Evolutionary conservation across 306 rosid genomes (phyloP).

Genomic region (Psophocarpus tetragonolobus): DNA sequence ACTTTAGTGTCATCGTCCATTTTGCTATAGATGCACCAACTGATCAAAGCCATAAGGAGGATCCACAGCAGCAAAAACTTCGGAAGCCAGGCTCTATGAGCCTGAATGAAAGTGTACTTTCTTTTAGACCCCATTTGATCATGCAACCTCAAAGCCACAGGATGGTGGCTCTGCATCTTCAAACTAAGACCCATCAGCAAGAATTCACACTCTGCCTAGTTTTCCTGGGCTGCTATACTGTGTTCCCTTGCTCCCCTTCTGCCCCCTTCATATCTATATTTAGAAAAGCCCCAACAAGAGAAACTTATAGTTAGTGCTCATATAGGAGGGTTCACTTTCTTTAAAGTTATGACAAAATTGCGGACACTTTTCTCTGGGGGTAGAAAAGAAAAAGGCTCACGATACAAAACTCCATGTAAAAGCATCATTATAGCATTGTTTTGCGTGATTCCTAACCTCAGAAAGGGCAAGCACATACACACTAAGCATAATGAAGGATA

Average conservation of each 20-base stretch:
- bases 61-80: conserved; percentile 62
- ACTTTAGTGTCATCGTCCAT: conserved; percentile 81
- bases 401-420: conserved; percentile 39
- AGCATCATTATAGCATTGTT: conserved; percentile 55
- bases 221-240: conserved; percentile 24
- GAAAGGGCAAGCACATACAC: conserved; percentile 42
- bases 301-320: conserved; percentile 30
- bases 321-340: conserved; percentile 36
- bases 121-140: conserved; percentile 76
- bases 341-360: conserved; percentile 38
- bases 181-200: conserved; percentile 50
- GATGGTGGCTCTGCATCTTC: conserved; percentile 59
- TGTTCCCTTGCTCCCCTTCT: conserved; percentile 31
- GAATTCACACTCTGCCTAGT: conserved; percentile 29
- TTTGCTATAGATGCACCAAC: conserved; percentile 52
- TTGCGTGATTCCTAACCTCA: conserved; percentile 55
- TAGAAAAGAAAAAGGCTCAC: conserved; percentile 34
- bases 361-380: conserved; percentile 41
- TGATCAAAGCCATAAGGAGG: conserved; percentile 50
- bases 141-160: conserved; percentile 67
- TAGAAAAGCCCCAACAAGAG: conserved; percentile 24
- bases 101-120: conserved; percentile 75
- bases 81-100: conserved; percentile 75
- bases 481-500: conserved; percentile 36
- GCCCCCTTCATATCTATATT: conserved; percentile 49